Evolutionary conservation across 257 asterid species (phyloP).

Genomic region (Gynochthodes officinalis): DNA sequence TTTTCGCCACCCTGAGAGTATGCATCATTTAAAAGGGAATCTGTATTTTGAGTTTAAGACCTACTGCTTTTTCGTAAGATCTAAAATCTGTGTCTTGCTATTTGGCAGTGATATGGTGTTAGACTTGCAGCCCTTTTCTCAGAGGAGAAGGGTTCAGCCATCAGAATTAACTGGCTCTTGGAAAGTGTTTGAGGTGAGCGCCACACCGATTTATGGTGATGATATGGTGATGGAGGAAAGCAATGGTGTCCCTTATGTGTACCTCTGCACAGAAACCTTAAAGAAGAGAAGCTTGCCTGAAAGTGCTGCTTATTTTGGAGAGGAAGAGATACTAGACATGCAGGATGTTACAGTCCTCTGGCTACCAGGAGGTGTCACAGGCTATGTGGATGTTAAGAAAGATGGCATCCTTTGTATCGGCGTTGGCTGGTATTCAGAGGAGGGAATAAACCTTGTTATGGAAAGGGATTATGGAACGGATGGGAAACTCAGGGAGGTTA

Average conservation of each 20-base stretch:
- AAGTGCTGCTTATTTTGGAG: constrained; percentile 60
- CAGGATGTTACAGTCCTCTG: constrained; percentile 82
- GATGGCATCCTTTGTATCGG: constrained; percentile 89
- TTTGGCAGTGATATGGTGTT: constrained; percentile 56
- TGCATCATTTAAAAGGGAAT: not conserved
- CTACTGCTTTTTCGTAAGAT: not conserved
- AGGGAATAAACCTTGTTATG: constrained; percentile 91
- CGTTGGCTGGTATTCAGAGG: constrained; percentile 95
- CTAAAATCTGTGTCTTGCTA: not conserved
- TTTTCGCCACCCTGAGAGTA: not conserved
- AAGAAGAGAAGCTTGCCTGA: constrained; percentile 86
- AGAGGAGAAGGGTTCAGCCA: constrained; percentile 87
- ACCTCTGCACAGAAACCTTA: constrained; percentile 79
- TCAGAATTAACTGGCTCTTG: constrained; percentile 83
- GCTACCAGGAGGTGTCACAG: constrained; percentile 96
- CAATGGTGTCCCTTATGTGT: constrained; percentile 46
- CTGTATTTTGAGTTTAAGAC: not conserved
- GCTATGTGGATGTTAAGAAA: constrained; percentile 82
- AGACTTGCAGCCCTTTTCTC: constrained; percentile 84
- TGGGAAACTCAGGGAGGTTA: constrained; percentile 90
- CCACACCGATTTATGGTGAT: constrained; percentile 72
- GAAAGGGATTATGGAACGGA: constrained; percentile 93
- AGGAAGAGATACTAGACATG: constrained; percentile 86
- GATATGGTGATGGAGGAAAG: constrained; percentile 41
- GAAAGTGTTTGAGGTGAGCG: constrained; percentile 97